Base-by-base conservation (phyloP, 768 basidiomycete genomes). In the Russula compacta region DNA sequence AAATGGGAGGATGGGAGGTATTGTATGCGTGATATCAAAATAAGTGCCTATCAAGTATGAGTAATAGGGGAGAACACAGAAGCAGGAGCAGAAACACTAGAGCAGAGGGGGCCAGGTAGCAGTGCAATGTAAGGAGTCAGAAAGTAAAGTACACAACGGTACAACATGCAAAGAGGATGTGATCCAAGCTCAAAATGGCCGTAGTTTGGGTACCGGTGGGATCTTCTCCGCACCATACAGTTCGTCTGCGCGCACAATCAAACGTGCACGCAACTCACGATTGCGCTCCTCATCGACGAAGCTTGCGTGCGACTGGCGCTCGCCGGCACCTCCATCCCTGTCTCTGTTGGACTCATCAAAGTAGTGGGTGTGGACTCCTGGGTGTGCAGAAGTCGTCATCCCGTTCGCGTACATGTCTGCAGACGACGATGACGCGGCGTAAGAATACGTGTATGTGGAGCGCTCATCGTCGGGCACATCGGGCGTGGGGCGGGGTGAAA, bases 391-490 rank as follows among this genome's bases (percentile, higher is more conserved):
- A 0, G 17, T 35, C 6, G 43, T 53, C 46, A 47, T 38, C n/a
- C 35, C 33, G 15, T 35, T 15, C 29, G 24, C n/a, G 1, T 36
- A 36, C 17, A 32, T 10, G 35, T 46, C 35, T 32, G 36, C 35
- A 4, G 51, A 29, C 14, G 51, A 44, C 12, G 46, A 24, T 35
- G 64, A 49, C 12, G 14, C 21, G 29, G 53, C 52, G 14, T 46
- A 47, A 2, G 54, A 53, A n/a, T 40, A 42, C 5, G 59, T 57
- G 29, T 58, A 66, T 14, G 60, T 51, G 53, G 59, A 61, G 17
- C 57, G 56, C 36, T 66, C 65, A 50, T 65, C 66, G 19, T 52
- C 60, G 7, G 48, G 59, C 17, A 24, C 59, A 15, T 63, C 52
- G 10, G 39, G 61, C 14, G 32, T 42, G 15, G 35, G 59, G 21